Base-by-base conservation (phyloP, 108 stramenopile species). In the Epithemia pelagica region DNA sequence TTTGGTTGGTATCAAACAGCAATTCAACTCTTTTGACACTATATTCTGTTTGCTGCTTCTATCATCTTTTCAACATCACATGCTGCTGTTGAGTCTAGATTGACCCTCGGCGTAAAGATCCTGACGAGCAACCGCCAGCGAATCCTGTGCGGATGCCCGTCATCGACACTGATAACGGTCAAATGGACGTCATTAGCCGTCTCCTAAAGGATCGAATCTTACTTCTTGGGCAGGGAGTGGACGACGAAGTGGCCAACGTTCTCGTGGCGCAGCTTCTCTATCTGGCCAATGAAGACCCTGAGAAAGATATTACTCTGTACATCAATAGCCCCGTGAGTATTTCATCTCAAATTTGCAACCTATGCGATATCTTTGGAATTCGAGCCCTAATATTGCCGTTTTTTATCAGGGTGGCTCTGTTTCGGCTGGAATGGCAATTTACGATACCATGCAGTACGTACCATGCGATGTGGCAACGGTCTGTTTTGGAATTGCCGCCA, bases 141-240 rank as follows among this genome's bases (percentile, higher is more conserved):
- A 33, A 54, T 52, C 85, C 90, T 27, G 84, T 86, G 27, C 68
- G 80, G 54, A 79, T 92, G 63, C 91, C 91, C 22, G 86, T 87
- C n/a, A 83, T 92, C 52, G 86, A 88, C 51, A 82, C 81, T 30
- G 79, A 69, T 20, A 68, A 74, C 29, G 84, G 85, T 31, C 91
- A 89, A 65, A 77, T 89, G 65, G 87, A 93, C 71, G 91, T 89
- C 51, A 67, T 90, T 46, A 76, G 75, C 29, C 82, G 84, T 24
- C 69, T 92, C 32, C 71, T 96, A 25, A 89, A 96, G 67, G 95
- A 96, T 65, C 86, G 95, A 8, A 93, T 94, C 68, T 71, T 96
- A n/a, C 79, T 94, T 8, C 62, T 96, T 3, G 95, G 93, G 37
- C 80, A 83, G 28, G 87, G 90, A 33, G 92, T 94, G 19, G 88